A percentile compares a stretch with the other conserved stretches of the same genome.
Conservation (phyloP, 2,329 filamentous ascomycete species). For the Torrubiellomyces zombiae region DNA sequence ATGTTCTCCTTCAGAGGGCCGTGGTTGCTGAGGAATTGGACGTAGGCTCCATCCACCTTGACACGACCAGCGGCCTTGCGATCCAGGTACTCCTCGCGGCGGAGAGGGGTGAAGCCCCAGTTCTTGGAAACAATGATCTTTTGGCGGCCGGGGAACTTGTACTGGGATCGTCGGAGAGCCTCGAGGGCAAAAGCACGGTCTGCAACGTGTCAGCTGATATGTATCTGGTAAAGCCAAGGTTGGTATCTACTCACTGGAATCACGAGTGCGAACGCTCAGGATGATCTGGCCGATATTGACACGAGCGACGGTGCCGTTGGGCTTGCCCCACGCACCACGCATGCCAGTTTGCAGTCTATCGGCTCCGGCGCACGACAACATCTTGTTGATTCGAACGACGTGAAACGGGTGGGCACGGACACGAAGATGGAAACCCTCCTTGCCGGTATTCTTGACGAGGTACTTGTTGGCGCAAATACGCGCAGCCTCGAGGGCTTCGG, state of each 20-base stretch:
- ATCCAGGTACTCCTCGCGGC: conserved; percentile 92
- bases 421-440: conserved; percentile 59
- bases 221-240: too few relatives aligned
- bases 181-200: conserved; percentile 88
- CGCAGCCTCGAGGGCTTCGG: conserved; percentile 97
- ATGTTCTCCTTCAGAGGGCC: conserved; percentile 77
- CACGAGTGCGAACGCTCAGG: conserved; percentile 91
- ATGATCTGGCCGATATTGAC: conserved; percentile 99
- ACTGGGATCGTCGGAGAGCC: conserved; percentile 97
- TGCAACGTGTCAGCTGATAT: too few relatives aligned
- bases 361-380: conserved; percentile 99
- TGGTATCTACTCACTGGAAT: conserved; percentile 50
- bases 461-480: conserved; percentile 99
- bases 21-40: conserved; percentile 96
- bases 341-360: conserved; percentile 99
- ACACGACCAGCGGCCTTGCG: conserved; percentile 87
- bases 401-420: conserved; percentile 95
- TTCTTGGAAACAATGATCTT: conserved; percentile 99
- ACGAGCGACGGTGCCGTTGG: conserved; percentile 96
- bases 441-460: conserved; percentile 54
- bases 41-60: conserved; percentile 96
- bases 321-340: conserved; percentile 99
- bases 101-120: conserved; percentile 99
- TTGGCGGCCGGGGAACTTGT: conserved; percentile 99
- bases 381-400: conserved; percentile 99